A percentile compares a stretch with the other conserved stretches of the same genome.
These are phyloP conservation scores for Amauroascus verrucosus DNA, from an alignment of 2,329 filamentous ascomycete genomes.

Conservation along the genomic window DNA sequence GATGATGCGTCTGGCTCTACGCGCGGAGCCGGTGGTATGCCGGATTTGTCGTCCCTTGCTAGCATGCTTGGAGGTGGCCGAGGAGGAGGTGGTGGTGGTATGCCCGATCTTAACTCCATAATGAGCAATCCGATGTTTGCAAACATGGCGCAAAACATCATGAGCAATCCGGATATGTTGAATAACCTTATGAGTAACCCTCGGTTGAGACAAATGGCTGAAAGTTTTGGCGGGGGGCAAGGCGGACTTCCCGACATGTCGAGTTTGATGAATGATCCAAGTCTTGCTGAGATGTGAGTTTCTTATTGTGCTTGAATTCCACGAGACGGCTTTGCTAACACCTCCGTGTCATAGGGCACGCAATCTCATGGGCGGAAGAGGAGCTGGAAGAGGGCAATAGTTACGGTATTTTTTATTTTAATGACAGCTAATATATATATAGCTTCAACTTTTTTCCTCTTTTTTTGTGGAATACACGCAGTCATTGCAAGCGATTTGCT, in stretches of 20 bases:
- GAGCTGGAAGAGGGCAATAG: conserved; percentile 15
- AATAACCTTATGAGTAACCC: conserved; percentile 91
- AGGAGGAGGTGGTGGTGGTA: conserved; percentile 58
- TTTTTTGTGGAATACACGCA: neutral
- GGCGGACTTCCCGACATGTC: conserved; percentile 84
- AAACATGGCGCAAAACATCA: conserved; percentile 91
- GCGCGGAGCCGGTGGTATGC: conserved; percentile 47
- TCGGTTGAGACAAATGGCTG: conserved; percentile 74
- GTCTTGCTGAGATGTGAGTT: conserved; percentile 83
- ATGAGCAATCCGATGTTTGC: conserved; percentile 99
- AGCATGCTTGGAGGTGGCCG: conserved; percentile 60
- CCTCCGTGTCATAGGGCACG: conserved; percentile 42
- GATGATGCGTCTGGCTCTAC: conserved; percentile 41
- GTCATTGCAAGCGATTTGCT: neutral
- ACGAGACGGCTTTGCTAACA: conserved; percentile 6
- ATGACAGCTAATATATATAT: neutral
- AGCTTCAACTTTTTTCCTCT: neutral
- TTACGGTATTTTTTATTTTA: neutral
- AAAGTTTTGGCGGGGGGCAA: conserved; percentile 51
- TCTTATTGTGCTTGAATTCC: neutral
- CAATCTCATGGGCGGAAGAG: conserved; percentile 52
- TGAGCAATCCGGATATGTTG: conserved; percentile 93
- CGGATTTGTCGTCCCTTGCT: conserved; percentile 59
- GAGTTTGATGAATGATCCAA: conserved; percentile 82
- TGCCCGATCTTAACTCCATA: conserved; percentile 77